Conservation (phyloP, 352 stramenopile species). For the Thalassiosira exigua region DNA sequence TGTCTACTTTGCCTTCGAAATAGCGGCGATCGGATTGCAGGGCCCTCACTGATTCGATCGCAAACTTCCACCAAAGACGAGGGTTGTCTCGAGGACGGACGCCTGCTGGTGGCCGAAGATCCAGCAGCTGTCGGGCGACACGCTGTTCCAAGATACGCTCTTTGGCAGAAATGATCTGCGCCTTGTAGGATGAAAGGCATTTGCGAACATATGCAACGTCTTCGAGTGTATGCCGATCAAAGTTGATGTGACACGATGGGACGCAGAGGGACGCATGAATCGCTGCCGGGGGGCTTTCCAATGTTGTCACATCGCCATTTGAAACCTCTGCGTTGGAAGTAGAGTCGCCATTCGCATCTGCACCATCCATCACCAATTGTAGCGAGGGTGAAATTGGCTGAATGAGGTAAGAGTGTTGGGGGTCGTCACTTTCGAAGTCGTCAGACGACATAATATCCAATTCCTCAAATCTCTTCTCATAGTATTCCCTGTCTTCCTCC, state of each 20-base stretch:
- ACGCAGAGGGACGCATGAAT: conserved; percentile 56
- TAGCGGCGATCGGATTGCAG: conserved; percentile 29
- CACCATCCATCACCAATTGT: conserved; percentile 29
- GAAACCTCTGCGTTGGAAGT: neutral
- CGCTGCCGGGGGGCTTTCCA: conserved; percentile 15
- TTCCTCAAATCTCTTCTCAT: conserved; percentile 47
- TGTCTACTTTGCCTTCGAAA: conserved; percentile 4
- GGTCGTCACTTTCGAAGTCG: neutral
- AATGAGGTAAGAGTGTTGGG: conserved; percentile 64
- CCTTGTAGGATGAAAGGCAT: conserved; percentile 56
- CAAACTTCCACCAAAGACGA: conserved; percentile 74
- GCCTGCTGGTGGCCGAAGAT: conserved; percentile 43
- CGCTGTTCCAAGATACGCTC: conserved; percentile 30
- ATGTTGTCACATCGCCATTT: neutral
- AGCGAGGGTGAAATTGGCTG: conserved; percentile 67
- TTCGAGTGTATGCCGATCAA: conserved; percentile 71
- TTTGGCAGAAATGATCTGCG: conserved; percentile 42
- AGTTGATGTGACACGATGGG: conserved; percentile 62
- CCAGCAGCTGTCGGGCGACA: conserved; percentile 31
- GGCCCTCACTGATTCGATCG: conserved; percentile 56
- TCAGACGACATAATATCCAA: conserved; percentile 34
- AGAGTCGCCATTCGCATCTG: neutral
- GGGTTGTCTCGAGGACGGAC: conserved; percentile 47
- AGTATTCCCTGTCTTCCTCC: conserved; percentile 44
- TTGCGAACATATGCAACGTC: conserved; percentile 78